Conservation (phyloP, 2,329 filamentous ascomycete genomes). For the Colletotrichum spinosum region DNA sequence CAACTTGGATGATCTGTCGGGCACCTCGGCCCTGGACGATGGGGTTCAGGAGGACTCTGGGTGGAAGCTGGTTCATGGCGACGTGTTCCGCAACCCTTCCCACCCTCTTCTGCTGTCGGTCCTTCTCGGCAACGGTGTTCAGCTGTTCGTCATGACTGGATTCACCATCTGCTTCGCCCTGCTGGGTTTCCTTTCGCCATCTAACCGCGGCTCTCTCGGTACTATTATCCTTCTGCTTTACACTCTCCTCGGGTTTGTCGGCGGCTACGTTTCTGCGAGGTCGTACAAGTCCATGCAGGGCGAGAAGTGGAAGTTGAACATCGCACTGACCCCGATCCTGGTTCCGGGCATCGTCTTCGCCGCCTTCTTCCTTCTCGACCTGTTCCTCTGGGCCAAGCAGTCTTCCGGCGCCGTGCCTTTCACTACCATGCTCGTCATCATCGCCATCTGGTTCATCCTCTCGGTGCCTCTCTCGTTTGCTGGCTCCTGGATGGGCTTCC, state of each 20-base stretch:
- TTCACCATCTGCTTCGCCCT: conserved; percentile 94
- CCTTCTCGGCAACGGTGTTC: conserved; percentile 91
- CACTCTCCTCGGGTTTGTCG: conserved; percentile 90
- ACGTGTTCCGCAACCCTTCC: conserved; percentile 91
- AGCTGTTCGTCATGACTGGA: conserved; percentile 97
- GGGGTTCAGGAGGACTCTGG: conserved; percentile 97
- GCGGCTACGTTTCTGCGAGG: conserved; percentile 88
- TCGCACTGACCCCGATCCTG: conserved; percentile 85
- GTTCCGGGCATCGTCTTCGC: conserved; percentile 89
- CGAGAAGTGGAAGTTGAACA: conserved; percentile 94
- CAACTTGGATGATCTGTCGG: conserved; percentile 88
- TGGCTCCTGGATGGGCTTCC: conserved; percentile 95
- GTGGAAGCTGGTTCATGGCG: conserved; percentile 98
- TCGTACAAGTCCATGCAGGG: conserved; percentile 96
- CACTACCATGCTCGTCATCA: conserved; percentile 93
- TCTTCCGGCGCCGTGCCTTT: conserved; percentile 96
- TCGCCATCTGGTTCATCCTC: conserved; percentile 97
- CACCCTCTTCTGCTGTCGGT: conserved; percentile 87
- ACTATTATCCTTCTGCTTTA: conserved; percentile 95
- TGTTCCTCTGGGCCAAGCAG: conserved; percentile 94
- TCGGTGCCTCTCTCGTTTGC: conserved; percentile 90
- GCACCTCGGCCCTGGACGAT: conserved; percentile 83
- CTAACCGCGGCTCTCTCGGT: conserved; percentile 92
- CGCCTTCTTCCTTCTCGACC: conserved; percentile 91
- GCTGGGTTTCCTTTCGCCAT: conserved; percentile 93